Evolutionary conservation across 805 yeast genomes (phyloP).

Genomic region (Nakazawaea molendinolei): DNA sequence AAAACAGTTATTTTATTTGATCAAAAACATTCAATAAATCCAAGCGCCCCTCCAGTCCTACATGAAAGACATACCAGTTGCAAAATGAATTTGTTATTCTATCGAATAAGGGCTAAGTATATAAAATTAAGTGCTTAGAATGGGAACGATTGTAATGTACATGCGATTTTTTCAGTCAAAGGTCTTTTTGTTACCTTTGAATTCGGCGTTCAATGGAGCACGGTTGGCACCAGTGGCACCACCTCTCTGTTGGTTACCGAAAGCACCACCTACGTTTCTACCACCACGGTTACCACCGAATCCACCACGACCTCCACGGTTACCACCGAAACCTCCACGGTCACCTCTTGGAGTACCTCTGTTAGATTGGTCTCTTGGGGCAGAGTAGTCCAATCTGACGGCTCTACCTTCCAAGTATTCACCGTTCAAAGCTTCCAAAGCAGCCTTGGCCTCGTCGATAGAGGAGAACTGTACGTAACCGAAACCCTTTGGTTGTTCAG

Average conservation of each 20-base stretch:
- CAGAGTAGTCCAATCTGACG: constrained; percentile 89
- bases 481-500: constrained; percentile 98
- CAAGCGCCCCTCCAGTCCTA: too few species aligned
- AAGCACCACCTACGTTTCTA: constrained; percentile 23
- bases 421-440: constrained; percentile 83
- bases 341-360: constrained; percentile 36
- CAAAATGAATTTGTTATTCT: too few species aligned
- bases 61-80: too few species aligned
- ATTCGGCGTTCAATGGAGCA: constrained; percentile 56
- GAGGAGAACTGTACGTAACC: constrained; percentile 92
- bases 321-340: constrained; percentile 37
- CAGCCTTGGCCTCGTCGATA: constrained; percentile 85
- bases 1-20: too few species aligned
- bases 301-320: constrained; percentile 27
- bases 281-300: constrained; percentile 28
- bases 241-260: constrained; percentile 28
- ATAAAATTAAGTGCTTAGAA: too few species aligned
- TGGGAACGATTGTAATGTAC: too few species aligned
- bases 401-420: constrained; percentile 86
- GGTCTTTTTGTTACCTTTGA: constrained; percentile 81
- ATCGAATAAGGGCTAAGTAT: too few species aligned
- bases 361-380: constrained; percentile 65
- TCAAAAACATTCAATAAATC: too few species aligned
- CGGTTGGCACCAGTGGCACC: constrained; percentile 62
- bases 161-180: constrained; percentile 73